Conservation (phyloP, 2,329 filamentous ascomycete genomes). For the Beauveria asiatica region DNA sequence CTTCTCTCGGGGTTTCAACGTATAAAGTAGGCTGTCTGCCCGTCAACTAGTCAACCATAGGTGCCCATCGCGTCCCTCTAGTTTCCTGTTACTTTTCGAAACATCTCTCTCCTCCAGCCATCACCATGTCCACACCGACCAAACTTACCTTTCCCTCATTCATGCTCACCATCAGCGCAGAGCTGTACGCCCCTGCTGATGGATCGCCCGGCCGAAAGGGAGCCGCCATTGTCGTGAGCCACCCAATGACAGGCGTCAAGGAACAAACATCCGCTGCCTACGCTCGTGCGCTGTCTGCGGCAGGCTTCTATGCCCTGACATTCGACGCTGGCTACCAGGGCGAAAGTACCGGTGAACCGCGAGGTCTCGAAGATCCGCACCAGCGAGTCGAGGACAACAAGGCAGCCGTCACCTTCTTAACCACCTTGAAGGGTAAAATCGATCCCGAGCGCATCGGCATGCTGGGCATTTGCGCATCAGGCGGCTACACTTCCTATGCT, state of each 20-base stretch:
- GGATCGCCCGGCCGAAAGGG: constrained; percentile 2
- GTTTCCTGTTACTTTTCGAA: not conserved
- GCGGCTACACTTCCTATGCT: constrained; percentile 27
- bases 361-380: constrained; percentile 28
- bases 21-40: not conserved
- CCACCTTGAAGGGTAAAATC: constrained; percentile 17
- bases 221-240: constrained; percentile 19
- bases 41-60: no score
- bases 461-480: constrained; percentile 30
- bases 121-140: not conserved
- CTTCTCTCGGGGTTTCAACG: not conserved
- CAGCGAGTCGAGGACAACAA: constrained; percentile 27
- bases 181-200: constrained; percentile 9
- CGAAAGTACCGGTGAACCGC: constrained; percentile 26
- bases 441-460: constrained; percentile 25
- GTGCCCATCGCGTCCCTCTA: no score
- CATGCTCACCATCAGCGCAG: constrained; percentile 4
- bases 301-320: constrained; percentile 23
- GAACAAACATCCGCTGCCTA: constrained; percentile 27
- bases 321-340: constrained; percentile 31
- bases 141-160: constrained; percentile 5
- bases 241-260: constrained; percentile 26
- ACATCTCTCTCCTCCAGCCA: not conserved
- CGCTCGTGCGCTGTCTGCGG: constrained; percentile 19
- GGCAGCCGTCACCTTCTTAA: constrained; percentile 26